Base-by-base conservation (phyloP, 2,329 filamentous ascomycete species). In the Cladorrhinum sp. region DNA sequence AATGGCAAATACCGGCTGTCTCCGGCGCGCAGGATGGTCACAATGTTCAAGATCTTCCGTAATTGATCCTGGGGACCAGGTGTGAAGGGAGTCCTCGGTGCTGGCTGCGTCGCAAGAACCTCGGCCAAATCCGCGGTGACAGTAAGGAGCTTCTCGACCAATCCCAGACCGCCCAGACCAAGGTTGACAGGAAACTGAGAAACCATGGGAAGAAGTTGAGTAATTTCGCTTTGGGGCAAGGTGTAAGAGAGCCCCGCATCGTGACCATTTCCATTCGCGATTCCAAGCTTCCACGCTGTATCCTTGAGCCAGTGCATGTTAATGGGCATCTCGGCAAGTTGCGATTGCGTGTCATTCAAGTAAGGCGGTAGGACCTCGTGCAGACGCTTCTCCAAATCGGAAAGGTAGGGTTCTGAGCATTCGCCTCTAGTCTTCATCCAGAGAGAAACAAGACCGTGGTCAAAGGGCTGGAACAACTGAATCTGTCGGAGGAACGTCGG, bases 121-220 rank as follows among this genome's bases (percentile, higher is more conserved):
- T 94, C 89, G 7, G 83, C 88, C 63, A 95, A 79, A 16, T 87
- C 86, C 72, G 84, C 89, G 12, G 90, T 86, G 36, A 93, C 84
- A 66, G 93, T 89, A 67, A 95, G 84, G 12, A 96, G 76, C 71
- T 94, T 94, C 71, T 93, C 90, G 62, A 95, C 86, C 74, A 96
- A 73, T 24, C 89, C 89, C 42, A 90, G 83, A 18, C 88, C 89
- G 65, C 93, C 81, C 2, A 93, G 79, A 65, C 94, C 90, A 78
- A 92, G 87, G 49, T 86, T 86, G 36, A 85, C 85, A 0, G 88
- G 87, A 69, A 95, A 89, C 57, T 89, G 85, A 16, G 86, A 85
- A 3, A 89, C 87, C 74, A 93, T 85, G 14, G 82, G 81, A 24
- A 90, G 69, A 7, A 91, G 69, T 61, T 91, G 87, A 51, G 82